Conservation (phyloP, 495 filamentous ascomycete species). For the Mytilinidion resinicola region DNA sequence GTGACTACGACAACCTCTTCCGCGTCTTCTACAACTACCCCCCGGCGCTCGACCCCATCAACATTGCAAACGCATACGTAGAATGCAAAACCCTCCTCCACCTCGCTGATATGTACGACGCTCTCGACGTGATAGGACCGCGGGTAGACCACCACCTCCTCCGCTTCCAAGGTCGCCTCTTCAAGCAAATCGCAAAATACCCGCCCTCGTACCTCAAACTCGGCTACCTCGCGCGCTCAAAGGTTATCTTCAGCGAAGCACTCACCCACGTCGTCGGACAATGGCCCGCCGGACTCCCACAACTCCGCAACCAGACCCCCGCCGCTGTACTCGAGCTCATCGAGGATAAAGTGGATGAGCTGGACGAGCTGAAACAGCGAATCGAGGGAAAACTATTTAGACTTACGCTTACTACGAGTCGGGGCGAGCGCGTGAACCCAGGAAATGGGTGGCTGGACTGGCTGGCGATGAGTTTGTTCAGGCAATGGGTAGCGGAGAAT, state of each 20-base stretch:
- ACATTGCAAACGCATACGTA: constrained; percentile 83
- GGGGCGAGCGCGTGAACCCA: constrained; percentile 75
- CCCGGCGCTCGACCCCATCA: constrained; percentile 69
- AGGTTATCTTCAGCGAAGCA: constrained; percentile 83
- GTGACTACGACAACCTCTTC: constrained; percentile 90
- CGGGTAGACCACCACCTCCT: constrained; percentile 90
- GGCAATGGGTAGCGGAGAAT: constrained; percentile 86
- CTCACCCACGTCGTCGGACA: constrained; percentile 87
- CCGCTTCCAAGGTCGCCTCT: constrained; percentile 79
- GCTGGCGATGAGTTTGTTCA: constrained; percentile 76
- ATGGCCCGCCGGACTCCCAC: constrained; percentile 74
- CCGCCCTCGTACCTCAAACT: constrained; percentile 85
- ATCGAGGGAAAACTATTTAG: constrained; percentile 75
- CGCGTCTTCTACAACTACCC: constrained; percentile 89
- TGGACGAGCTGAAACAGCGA: constrained; percentile 59
- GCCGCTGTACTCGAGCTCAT: constrained; percentile 75
- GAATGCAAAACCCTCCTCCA: constrained; percentile 83
- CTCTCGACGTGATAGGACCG: constrained; percentile 75
- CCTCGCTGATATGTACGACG: constrained; percentile 87
- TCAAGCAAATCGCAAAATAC: constrained; percentile 93
- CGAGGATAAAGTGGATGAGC: constrained; percentile 73
- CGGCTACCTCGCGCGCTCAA: constrained; percentile 74
- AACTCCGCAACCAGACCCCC: constrained; percentile 64
- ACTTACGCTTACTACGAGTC: constrained; percentile 67
- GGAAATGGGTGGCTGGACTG: constrained; percentile 75